Evolutionary conservation across 1,284 basidiomycete genomes (phyloP).

Genomic region (Ustilago trichophora): DNA sequence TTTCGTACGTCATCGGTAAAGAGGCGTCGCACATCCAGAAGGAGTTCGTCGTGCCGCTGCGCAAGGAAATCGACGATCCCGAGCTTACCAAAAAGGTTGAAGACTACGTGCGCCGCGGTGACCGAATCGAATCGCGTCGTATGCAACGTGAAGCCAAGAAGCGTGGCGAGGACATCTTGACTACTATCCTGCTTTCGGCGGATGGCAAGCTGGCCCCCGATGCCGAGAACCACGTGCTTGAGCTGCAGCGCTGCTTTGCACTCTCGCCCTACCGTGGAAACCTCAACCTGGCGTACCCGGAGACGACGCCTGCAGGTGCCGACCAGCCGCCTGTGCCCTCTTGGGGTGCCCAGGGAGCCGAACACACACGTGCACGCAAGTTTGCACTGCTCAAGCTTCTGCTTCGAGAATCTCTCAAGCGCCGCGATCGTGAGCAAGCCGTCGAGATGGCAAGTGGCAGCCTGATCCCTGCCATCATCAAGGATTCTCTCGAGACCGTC

Average conservation of each 20-base stretch:
- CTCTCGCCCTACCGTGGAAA: slow-evolving; percentile 58
- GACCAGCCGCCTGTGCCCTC: slow-evolving; percentile 37
- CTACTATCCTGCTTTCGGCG: slow-evolving; percentile 56
- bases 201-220: slow-evolving; percentile 41
- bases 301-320: slow-evolving; percentile 48
- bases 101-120: slow-evolving; percentile 60
- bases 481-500: slow-evolving; percentile 59
- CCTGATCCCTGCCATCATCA: slow-evolving; percentile 59
- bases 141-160: slow-evolving; percentile 45
- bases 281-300: slow-evolving; percentile 56
- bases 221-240: slow-evolving; percentile 48
- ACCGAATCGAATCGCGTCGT: slow-evolving; percentile 48
- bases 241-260: slow-evolving; percentile 59
- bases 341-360: slow-evolving; percentile 48
- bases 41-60: slow-evolving; percentile 58
- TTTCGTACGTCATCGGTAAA: slow-evolving; percentile 57
- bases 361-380: slow-evolving; percentile 53
- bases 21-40: slow-evolving; percentile 56
- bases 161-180: slow-evolving; percentile 61
- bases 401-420: slow-evolving; percentile 58
- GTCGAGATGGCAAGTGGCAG: slow-evolving; percentile 56
- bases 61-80: slow-evolving; percentile 56
- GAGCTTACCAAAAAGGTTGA: slow-evolving; percentile 60
- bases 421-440: slow-evolving; percentile 60
- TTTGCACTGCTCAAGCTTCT: slow-evolving; percentile 63